Percentiles rank a stretch among this genome's conserved stretches.
Evolutionary conservation across 1,284 basidiomycete species (phyloP).

Genomic region (Marasmius sp.): DNA sequence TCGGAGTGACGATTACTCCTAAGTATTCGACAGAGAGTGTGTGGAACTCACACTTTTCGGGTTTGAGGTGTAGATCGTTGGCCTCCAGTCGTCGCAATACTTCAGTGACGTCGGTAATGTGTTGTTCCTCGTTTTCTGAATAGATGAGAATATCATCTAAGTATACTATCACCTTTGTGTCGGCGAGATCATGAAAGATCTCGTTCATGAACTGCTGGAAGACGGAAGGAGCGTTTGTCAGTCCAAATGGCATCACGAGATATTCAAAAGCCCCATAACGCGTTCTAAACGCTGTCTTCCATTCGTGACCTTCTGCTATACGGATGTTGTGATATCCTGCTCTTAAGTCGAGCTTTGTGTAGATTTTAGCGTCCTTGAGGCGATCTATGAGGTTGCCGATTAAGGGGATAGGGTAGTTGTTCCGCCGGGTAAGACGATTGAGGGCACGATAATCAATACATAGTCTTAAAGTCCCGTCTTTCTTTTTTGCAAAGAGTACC

Average conservation of each 20-base stretch:
- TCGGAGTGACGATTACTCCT: constrained; percentile 32
- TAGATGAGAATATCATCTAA: constrained; percentile 31
- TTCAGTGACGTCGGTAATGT: constrained; percentile 17
- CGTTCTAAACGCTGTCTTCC: constrained; percentile 6
- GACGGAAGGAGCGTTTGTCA: constrained; percentile 5
- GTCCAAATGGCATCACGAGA: constrained; percentile 5
- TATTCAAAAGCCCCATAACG: constrained; percentile 1
- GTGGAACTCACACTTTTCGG: constrained; percentile 40
- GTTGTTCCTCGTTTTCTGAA: constrained; percentile 15
- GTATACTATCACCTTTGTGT: constrained; percentile 33
- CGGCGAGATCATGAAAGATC: constrained; percentile 31
- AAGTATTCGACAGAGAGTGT: constrained; percentile 35
- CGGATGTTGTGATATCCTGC: constrained; percentile 2
- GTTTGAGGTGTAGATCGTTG: constrained; percentile 32
- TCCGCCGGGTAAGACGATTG: neutral
- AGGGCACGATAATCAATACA: constrained; percentile 2
- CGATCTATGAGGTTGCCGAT: constrained; percentile 2
- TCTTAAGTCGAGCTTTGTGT: constrained; percentile 3
- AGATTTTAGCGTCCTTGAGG: neutral
- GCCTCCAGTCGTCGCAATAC: constrained; percentile 34
- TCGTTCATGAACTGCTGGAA: constrained; percentile 39
- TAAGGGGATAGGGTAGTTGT: constrained; percentile 1
- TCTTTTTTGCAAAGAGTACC: constrained; percentile 31
- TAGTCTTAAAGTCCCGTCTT: constrained; percentile 2
- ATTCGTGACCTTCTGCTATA: constrained; percentile 1